Base-by-base conservation (phyloP, 805 yeast genomes). In the Hanseniaspora hatyaiensis region DNA sequence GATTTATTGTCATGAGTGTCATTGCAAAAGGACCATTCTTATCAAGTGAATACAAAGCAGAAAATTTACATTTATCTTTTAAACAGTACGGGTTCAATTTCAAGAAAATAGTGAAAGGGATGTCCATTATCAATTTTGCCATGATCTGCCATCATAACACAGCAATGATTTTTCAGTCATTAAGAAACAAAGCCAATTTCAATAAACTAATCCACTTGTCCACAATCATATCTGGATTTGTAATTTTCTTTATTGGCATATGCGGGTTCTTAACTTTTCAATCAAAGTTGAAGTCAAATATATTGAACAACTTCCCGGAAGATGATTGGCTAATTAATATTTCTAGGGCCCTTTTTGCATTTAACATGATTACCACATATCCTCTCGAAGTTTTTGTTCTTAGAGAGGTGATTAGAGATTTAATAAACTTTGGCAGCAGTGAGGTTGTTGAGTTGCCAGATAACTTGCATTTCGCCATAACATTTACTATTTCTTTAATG, bases 121-220 rank as follows among this genome's bases (percentile, higher is more conserved):
- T 88, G 23, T 80, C 92, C n/a, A 95, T 88, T 42, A 85, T 88
- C 28, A 86, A 96, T 1, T 88, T 88, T 66, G 97, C 97, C 1
- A 72, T 89, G 54, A 96, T 88, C 3, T 88, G 97, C 59, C 97
- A 88, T 59, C 97, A 88, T 62, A 88, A 88, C 60, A 86, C 96
- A 0, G 76, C 89, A 24, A 82, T 88, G 57, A 89, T 88, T 37
- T 88, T 80, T 66, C 85, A 84, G 59, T 85, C 96, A 0, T 71
- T 89, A 58, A 74, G 73, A 53, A 74, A 74, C 18, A 89, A 95
- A 5, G 78, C 94, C 3, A 70, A 88, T 52, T 88, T 88, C 59
- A 72, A 83, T 36, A 69, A 65, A 34, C 73, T 88, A 22, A 87
- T 95, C 1, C 97, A 89, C 60, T 73, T 82, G 53, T 82, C 94